phyloP scores from a whole-genome alignment of 441 rosid genomes.

The Syzygium syzygioides region DNA sequence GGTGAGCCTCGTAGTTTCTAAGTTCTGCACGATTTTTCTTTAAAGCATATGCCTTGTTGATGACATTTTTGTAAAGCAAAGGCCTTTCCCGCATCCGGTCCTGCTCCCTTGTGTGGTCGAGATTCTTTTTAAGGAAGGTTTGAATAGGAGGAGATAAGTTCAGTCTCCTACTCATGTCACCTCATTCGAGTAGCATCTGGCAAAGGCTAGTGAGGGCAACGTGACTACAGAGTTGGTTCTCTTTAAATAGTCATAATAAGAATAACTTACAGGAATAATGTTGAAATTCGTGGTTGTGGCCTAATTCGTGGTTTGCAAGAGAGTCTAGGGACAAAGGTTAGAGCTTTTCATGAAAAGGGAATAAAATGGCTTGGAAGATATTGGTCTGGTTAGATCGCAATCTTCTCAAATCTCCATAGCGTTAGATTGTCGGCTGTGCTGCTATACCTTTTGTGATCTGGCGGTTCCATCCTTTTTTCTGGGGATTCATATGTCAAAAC shows the following conservation, averaged over 20 bases:
- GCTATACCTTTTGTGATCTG: not conserved
- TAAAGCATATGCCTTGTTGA: not conserved
- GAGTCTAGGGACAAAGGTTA: not conserved
- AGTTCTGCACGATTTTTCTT: not conserved
- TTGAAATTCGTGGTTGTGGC: not conserved
- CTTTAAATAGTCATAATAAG: not conserved
- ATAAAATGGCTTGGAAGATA: not conserved
- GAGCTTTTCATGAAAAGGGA: not conserved
- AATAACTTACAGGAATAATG: not conserved
- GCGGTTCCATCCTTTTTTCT: not conserved
- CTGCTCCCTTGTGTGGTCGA: not conserved
- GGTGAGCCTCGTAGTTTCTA: constrained; percentile 15
- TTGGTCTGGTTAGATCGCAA: not conserved
- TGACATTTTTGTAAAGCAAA: not conserved
- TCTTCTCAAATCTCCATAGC: not conserved
- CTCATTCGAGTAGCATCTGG: not conserved
- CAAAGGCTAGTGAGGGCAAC: not conserved
- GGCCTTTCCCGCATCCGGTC: not conserved
- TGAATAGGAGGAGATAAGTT: not conserved
- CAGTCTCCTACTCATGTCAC: not conserved
- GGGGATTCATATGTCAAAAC: not conserved
- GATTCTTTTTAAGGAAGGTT: not conserved
- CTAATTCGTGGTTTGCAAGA: not conserved
- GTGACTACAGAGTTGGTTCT: not conserved
- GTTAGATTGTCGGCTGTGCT: not conserved